phyloP scores from a whole-genome alignment of 371 early-diverging fungal genomes.

The Lichtheimia corymbifera region DNA sequence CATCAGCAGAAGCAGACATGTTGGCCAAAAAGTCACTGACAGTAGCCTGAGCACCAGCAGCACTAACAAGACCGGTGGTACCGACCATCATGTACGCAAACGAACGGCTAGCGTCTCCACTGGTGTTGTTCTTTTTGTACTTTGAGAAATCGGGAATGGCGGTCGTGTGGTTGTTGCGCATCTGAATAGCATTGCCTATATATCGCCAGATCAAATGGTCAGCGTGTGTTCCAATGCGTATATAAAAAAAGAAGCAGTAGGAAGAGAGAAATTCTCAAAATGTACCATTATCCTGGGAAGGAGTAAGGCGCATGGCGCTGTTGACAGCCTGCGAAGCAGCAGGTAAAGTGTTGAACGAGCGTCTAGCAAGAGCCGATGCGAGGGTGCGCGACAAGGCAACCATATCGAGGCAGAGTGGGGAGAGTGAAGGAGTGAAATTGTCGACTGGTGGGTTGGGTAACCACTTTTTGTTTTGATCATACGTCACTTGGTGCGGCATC shows the following conservation, averaged over 20 bases:
- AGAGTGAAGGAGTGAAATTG: slow-evolving; percentile 4
- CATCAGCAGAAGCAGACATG: slow-evolving; percentile 96
- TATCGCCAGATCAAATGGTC: neutral
- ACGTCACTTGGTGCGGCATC: too few relatives aligned
- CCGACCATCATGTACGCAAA: slow-evolving; percentile 96
- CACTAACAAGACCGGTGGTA: slow-evolving; percentile 81
- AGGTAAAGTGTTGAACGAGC: neutral
- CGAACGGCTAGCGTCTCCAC: slow-evolving; percentile 70
- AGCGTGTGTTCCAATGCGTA: neutral
- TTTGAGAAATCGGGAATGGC: slow-evolving; percentile 67
- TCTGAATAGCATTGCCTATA: neutral
- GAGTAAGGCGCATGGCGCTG: slow-evolving; percentile 4
- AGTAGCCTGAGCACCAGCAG: slow-evolving; percentile 89
- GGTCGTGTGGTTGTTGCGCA: slow-evolving; percentile 60
- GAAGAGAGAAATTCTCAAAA: neutral
- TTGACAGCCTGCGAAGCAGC: neutral
- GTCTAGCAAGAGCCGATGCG: slow-evolving; percentile 8
- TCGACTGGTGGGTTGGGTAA: neutral
- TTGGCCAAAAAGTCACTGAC: slow-evolving; percentile 89
- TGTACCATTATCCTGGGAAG: neutral
- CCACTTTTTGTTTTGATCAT: slow-evolving; percentile 5
- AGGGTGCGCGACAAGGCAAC: slow-evolving; percentile 14
- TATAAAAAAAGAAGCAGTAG: neutral
- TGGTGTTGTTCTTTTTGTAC: slow-evolving; percentile 59
- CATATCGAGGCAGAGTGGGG: slow-evolving; percentile 12